Base-by-base conservation (phyloP, 176 grass and related monocot genomes). In the Musa acuminata region DNA sequence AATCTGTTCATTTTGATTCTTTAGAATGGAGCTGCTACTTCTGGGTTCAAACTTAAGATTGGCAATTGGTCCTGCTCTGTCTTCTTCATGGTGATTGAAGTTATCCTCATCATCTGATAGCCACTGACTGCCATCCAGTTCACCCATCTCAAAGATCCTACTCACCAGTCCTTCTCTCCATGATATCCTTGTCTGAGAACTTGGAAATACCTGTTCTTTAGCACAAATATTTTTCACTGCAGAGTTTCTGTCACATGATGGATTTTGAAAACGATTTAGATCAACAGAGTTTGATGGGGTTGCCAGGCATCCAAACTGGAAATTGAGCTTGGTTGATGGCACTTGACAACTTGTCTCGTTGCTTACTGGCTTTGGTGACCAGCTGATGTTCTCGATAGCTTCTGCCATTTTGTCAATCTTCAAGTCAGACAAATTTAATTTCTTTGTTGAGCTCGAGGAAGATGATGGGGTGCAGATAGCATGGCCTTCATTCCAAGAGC, bases 151-250 rank as follows among this genome's bases (percentile, higher is more conserved):
- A 72, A 91, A 93, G 53, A 91, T 98, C 74, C 87, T 84, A 78
- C 90, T 98, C 63, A 87, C 84, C 49, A 98, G 69, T 35, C 94
- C 94, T 67, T 98, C 90, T 74, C 83, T 80, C 94, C 90, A 98
- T 71, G 94, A 93, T 51, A 98, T 93, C 69, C 80, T 80, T 67
- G 71, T 84, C 51, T 88, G 83, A 0, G 22, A 22, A 49, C 52
- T 48, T 9, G 19, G 43, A n/a, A 55, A 72, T 10, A 27, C 73
- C 0, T 55, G 51, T 66, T 79, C 85, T 54, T 2, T 51, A 9
- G 72, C 50, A 84, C 78, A 81, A 0, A 16, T 52, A 0, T 73
- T 77, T 54, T 86, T 79, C 69, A 8, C 60, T 55, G 74, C 80
- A 55, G 83, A 73, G 75, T 76, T 69, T 21, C 26, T 50, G 13